Evolutionary conservation across 2,329 filamentous ascomycete genomes (phyloP).

Genomic region (Aspergillus costaricaensis): DNA sequence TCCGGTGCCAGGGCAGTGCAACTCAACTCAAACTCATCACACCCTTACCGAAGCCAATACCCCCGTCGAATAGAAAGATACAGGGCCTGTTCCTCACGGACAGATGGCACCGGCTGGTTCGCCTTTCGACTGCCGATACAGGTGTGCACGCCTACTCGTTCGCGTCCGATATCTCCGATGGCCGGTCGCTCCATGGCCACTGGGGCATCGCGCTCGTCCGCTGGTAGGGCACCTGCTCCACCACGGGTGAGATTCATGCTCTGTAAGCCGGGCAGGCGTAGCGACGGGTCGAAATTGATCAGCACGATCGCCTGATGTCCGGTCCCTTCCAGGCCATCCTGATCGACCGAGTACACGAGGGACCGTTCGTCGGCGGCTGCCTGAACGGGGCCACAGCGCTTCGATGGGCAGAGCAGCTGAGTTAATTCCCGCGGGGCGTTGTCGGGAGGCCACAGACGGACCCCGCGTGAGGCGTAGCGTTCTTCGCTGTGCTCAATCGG

Average conservation of each 20-base stretch:
- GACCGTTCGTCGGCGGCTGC: conserved; percentile 44
- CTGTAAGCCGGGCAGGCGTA: conserved; percentile 30
- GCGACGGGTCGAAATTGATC: conserved; percentile 43
- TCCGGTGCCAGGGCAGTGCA: neutral
- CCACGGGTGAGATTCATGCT: conserved; percentile 12
- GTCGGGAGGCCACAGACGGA: conserved; percentile 46
- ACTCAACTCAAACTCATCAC: too few species aligned
- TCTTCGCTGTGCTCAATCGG: conserved; percentile 41
- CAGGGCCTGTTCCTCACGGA: conserved; percentile 31
- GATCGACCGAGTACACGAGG: conserved; percentile 42
- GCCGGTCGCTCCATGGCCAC: conserved; percentile 20
- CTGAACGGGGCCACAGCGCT: conserved; percentile 34
- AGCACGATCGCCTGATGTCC: conserved; percentile 38
- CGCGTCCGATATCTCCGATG: conserved; percentile 15
- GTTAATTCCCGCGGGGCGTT: conserved; percentile 41
- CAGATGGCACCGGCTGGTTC: conserved; percentile 25
- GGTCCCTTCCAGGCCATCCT: conserved; percentile 20
- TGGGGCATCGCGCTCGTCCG: neutral
- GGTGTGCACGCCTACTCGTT: conserved; percentile 13
- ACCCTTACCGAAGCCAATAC: conserved; percentile 29
- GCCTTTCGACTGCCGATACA: conserved; percentile 9
- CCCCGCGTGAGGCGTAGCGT: conserved; percentile 40
- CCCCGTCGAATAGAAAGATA: conserved; percentile 30
- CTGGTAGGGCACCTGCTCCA: neutral
- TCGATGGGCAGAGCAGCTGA: conserved; percentile 42